Evolutionary conservation across 345 rosid species (phyloP).

Genomic region (Lumnitzera littorea): DNA sequence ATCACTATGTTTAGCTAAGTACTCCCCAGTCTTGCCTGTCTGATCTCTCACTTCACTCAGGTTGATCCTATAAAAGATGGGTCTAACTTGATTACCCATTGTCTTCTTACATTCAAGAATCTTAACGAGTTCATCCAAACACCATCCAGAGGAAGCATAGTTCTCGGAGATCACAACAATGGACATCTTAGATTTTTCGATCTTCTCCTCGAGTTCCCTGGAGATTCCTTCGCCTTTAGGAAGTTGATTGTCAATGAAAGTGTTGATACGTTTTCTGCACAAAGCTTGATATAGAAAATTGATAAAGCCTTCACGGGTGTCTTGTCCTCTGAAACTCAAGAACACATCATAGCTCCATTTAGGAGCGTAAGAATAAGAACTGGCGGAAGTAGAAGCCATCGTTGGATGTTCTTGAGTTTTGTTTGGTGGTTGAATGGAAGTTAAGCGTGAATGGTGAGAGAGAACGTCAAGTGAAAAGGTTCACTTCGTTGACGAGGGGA

Average conservation of each 20-base stretch:
- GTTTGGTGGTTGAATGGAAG: too few species aligned
- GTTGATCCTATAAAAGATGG: constrained; percentile 18
- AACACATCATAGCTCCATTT: constrained; percentile 23
- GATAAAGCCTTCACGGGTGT: constrained; percentile 23
- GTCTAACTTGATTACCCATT: constrained; percentile 11
- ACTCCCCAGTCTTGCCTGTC: constrained; percentile 10
- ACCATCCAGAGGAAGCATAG: constrained; percentile 23
- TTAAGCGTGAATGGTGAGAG: too few species aligned
- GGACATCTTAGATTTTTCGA: constrained; percentile 21
- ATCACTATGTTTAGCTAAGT: constrained; percentile 8
- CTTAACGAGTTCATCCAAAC: constrained; percentile 25
- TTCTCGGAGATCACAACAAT: constrained; percentile 19
- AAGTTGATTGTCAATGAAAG: constrained; percentile 19
- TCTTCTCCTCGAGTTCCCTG: constrained; percentile 11
- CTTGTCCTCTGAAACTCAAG: constrained; percentile 27
- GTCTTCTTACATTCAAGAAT: constrained; percentile 14
- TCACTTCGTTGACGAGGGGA: too few species aligned
- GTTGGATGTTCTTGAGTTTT: neutral
- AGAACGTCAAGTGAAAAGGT: too few species aligned
- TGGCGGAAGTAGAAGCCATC: neutral
- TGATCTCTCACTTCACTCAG: constrained; percentile 20
- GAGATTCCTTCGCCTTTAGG: constrained; percentile 13
- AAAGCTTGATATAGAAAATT: constrained; percentile 18
- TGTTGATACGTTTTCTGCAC: constrained; percentile 7
- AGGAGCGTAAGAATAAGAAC: neutral